These are phyloP conservation scores for Herpetomonas samuelpessoai DNA, from an alignment of 208 protist genomes.

Conservation along the genomic window DNA sequence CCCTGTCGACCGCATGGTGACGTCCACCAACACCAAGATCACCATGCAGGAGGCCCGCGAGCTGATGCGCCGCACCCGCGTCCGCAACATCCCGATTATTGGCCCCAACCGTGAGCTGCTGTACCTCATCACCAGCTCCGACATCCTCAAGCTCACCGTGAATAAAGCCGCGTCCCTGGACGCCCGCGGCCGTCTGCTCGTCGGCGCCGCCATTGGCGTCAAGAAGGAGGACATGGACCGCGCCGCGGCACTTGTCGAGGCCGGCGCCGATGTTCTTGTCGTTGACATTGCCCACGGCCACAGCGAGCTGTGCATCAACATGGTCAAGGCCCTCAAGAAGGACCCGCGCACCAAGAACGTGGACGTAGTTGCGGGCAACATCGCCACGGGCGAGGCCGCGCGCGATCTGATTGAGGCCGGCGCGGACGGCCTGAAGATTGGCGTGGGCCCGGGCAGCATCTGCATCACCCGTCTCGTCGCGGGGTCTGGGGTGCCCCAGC, in stretches of 20 bases:
- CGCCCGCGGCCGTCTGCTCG: slow-evolving; percentile 65
- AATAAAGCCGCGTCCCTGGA: slow-evolving; percentile 78
- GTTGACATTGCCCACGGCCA: slow-evolving; percentile 93
- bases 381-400: slow-evolving; percentile 76
- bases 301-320: slow-evolving; percentile 82
- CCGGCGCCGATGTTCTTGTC: slow-evolving; percentile 80
- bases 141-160: slow-evolving; percentile 77
- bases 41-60: slow-evolving; percentile 62
- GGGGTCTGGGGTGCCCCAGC: slow-evolving; percentile 83
- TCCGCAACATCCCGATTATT: slow-evolving; percentile 69
- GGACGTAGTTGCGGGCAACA: slow-evolving; percentile 90
- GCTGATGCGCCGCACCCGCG: slow-evolving; percentile 59
- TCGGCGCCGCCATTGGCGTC: slow-evolving; percentile 84
- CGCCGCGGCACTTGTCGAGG: slow-evolving; percentile 60
- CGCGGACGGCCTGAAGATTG: slow-evolving; percentile 90
- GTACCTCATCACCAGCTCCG: slow-evolving; percentile 78
- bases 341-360: slow-evolving; percentile 53
- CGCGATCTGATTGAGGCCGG: slow-evolving; percentile 85
- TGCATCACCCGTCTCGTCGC: slow-evolving; percentile 89
- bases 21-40: slow-evolving; percentile 51
- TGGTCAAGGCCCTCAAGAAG: slow-evolving; percentile 73
- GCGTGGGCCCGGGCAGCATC: slow-evolving; percentile 85
- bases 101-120: slow-evolving; percentile 49
- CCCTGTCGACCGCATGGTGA: slow-evolving; percentile 45
- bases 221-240: slow-evolving; percentile 74